These are phyloP conservation scores for Gigaspora rosea DNA, from an alignment of 192 early-diverging fungal species.

Conservation along the genomic window DNA sequence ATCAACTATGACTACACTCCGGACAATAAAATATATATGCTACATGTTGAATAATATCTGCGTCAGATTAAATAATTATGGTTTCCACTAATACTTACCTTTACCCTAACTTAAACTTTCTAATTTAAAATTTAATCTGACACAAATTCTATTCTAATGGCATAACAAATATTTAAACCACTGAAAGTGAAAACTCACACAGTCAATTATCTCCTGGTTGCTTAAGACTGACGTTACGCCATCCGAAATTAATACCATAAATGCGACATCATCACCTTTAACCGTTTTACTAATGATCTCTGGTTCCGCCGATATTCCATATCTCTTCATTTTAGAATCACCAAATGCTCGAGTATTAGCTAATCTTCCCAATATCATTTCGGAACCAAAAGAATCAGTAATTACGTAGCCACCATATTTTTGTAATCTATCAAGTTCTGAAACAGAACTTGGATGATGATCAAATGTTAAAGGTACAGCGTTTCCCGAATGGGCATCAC, in stretches of 20 bases:
- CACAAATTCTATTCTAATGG: background rate
- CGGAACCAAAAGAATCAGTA: slow-evolving; percentile 76
- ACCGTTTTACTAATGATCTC: slow-evolving; percentile 59
- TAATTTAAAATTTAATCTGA: background rate
- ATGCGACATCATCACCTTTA: slow-evolving; percentile 62
- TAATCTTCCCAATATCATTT: slow-evolving; percentile 64
- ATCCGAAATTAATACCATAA: slow-evolving; percentile 70
- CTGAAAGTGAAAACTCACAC: slow-evolving; percentile 40
- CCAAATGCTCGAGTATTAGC: slow-evolving; percentile 72
- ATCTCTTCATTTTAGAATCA: slow-evolving; percentile 69
- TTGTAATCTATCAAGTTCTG: slow-evolving; percentile 64
- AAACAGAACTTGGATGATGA: slow-evolving; percentile 66
- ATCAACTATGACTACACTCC: no score
- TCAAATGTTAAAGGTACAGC: slow-evolving; percentile 59
- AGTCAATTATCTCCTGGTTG: slow-evolving; percentile 74
- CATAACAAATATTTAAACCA: background rate
- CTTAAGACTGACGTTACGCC: slow-evolving; percentile 71
- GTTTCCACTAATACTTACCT: no score
- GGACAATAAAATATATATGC: no score
- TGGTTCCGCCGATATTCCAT: slow-evolving; percentile 72
- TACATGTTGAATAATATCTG: no score
- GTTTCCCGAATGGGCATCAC: slow-evolving; percentile 60
- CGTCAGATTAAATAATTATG: no score
- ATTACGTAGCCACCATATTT: slow-evolving; percentile 71
- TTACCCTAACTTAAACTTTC: background rate